Base-by-base conservation (phyloP, 176 grass and related monocot genomes). In the Musa schizocarpa region DNA sequence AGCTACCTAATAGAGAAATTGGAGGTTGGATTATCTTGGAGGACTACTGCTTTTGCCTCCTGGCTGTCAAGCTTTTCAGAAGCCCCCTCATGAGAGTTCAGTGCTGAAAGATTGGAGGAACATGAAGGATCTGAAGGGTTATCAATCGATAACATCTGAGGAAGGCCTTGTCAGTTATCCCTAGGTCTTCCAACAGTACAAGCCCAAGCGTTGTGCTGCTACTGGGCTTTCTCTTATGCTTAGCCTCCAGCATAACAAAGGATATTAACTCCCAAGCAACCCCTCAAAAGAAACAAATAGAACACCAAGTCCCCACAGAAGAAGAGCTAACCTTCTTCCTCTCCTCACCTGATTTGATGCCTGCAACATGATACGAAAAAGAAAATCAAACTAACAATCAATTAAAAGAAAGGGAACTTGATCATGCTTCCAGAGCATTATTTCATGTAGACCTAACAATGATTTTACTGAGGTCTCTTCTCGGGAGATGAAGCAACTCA, bases 1-100 rank as follows among this genome's bases (percentile, higher is more conserved):
- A 80, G 66, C 91, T 86, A 95, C 95, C 95, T 91, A 84, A 99
- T 99, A 25, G 88, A 99, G 83, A 99, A 99, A 50, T 87, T 88
- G 78, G 86, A 82, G 70, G 65, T 74, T 27, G 82, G 84, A 84
- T 81, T 73, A 77, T 90, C 93, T 76, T 65, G 62, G 61, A 83
- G 77, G 81, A 79, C 89, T 74, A 82, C 63, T 73, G 75, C 81
- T 54, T 67, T 78, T 68, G 82, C 83, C 81, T 87, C 80, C 83
- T 80, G 69, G 27, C 74, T 79, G 63, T 70, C 87, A 82, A 67
- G 59, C 57, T 43, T 59, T 34, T 56, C 80, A 82, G 72, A 71
- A 80, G 66, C 78, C 51, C 26, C 79, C 71, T 80, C 80, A 87
- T 87, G 71, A 83, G 76, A 64, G 65, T 65, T 82, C 50, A 74